Evolutionary conservation across 2,329 filamentous ascomycete genomes (phyloP).

Genomic region (Trichoderma hamatum): DNA sequence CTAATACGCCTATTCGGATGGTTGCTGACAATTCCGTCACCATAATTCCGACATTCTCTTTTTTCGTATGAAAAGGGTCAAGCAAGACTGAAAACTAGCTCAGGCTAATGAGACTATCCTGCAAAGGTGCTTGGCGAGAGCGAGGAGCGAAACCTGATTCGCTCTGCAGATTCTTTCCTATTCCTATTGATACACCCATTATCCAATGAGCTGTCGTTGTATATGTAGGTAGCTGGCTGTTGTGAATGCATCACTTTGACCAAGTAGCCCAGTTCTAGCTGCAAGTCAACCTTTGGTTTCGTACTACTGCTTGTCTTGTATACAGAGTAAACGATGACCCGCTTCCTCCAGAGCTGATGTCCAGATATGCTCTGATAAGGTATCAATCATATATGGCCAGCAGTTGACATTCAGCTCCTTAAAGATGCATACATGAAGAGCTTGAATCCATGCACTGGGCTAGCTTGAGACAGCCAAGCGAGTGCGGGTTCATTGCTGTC

Average conservation of each 20-base stretch:
- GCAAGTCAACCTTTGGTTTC: no score
- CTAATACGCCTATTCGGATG: neutral
- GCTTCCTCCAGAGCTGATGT: neutral
- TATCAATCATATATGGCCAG: neutral
- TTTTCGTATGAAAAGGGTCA: neutral
- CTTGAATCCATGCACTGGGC: neutral
- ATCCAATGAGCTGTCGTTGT: neutral
- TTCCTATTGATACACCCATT: neutral
- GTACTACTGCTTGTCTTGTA: no score
- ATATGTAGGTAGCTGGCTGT: neutral
- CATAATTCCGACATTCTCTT: neutral
- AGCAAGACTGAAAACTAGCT: neutral
- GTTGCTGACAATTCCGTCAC: conserved; percentile 3
- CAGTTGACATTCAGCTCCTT: neutral
- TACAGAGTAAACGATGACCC: no score
- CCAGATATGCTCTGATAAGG: no score
- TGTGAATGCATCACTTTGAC: neutral
- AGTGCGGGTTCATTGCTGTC: neutral
- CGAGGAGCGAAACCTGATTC: neutral
- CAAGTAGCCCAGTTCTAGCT: neutral
- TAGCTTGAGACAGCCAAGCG: neutral
- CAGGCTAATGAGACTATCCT: neutral
- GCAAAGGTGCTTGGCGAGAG: neutral
- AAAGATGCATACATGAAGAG: neutral
- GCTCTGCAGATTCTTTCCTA: neutral